phyloP scores from a whole-genome alignment of 257 asterid species.

The Nicotiana benthamiana region DNA sequence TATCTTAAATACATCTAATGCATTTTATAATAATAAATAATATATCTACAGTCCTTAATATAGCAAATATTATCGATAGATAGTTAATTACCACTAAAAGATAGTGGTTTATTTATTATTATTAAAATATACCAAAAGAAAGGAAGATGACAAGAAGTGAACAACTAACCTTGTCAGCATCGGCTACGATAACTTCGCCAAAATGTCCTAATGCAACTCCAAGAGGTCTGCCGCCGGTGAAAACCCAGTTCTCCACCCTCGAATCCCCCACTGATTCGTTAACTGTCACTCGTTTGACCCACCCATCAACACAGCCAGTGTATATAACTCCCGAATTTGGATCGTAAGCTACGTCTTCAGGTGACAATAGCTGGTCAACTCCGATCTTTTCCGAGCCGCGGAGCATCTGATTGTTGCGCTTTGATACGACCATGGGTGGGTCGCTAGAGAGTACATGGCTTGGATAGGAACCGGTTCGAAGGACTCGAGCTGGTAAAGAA shows the following conservation, averaged over 20 bases:
- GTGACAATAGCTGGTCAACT: slow-evolving; percentile 37
- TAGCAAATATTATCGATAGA: no score
- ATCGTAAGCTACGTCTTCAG: slow-evolving; percentile 77
- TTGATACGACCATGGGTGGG: slow-evolving; percentile 23
- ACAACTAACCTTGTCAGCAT: slow-evolving; percentile 46
- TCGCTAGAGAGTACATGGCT: slow-evolving; percentile 24
- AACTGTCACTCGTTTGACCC: slow-evolving; percentile 49
- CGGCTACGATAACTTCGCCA: slow-evolving; percentile 71
- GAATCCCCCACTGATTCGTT: slow-evolving; percentile 40
- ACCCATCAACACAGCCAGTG: slow-evolving; percentile 77
- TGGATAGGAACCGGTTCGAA: slow-evolving; percentile 60
- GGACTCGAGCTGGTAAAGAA: slow-evolving; percentile 52
- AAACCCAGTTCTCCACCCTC: slow-evolving; percentile 63
- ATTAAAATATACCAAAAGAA: not conserved
- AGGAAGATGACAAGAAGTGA: no score
- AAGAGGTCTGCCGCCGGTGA: slow-evolving; percentile 90
- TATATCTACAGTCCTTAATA: no score
- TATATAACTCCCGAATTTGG: slow-evolving; percentile 42
- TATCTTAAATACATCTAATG: no score
- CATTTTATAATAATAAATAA: no score
- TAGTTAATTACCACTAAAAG: no score
- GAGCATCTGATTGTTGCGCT: slow-evolving; percentile 40
- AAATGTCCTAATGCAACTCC: slow-evolving; percentile 53
- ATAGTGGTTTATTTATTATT: no score
- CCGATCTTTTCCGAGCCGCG: slow-evolving; percentile 58